Percentiles rank a stretch among this genome's conserved stretches.
Evolutionary conservation across 768 basidiomycete species (phyloP).

Genomic region (Amanita fuliginea): DNA sequence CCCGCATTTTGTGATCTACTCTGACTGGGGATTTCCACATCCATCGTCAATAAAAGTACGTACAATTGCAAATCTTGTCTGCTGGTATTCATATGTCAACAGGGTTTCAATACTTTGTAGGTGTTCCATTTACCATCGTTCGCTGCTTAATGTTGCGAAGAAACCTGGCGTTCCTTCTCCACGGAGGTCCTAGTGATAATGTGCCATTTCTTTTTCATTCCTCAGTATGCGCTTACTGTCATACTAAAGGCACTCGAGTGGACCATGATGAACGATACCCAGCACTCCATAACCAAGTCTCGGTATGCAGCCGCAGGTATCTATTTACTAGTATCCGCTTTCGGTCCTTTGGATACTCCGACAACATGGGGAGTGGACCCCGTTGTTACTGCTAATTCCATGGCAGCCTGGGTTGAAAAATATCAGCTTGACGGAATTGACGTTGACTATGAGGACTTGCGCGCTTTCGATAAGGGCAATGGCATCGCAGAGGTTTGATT

Average conservation of each 20-base stretch:
- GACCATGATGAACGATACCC: not conserved
- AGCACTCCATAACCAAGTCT: slow-evolving; percentile 28
- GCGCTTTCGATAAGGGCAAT: slow-evolving; percentile 40
- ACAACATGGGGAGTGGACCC: slow-evolving; percentile 50
- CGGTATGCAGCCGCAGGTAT: slow-evolving; percentile 51
- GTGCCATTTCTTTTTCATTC: slow-evolving; percentile 10
- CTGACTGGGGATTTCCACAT: slow-evolving; percentile 33
- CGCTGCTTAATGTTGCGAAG: slow-evolving; percentile 11
- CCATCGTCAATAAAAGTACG: slow-evolving; percentile 24
- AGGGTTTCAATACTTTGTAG: slow-evolving; percentile 4
- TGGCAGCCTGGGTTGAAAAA: slow-evolving; percentile 55
- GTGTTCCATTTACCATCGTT: not conserved
- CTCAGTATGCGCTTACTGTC: not conserved
- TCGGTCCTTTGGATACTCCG: slow-evolving; percentile 47
- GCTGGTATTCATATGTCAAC: not conserved
- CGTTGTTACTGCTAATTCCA: slow-evolving; percentile 44
- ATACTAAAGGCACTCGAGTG: slow-evolving; percentile 3
- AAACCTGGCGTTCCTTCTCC: slow-evolving; percentile 42
- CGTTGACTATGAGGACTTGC: slow-evolving; percentile 68
- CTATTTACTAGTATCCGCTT: slow-evolving; percentile 48
- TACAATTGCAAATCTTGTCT: slow-evolving; percentile 14
- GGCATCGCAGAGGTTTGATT: slow-evolving; percentile 38
- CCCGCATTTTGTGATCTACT: slow-evolving; percentile 40
- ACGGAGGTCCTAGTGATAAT: slow-evolving; percentile 49
- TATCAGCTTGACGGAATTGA: slow-evolving; percentile 63